These are phyloP conservation scores for Candida khao-thaluensis DNA, from an alignment of 805 yeast genomes.

Conservation along the genomic window DNA sequence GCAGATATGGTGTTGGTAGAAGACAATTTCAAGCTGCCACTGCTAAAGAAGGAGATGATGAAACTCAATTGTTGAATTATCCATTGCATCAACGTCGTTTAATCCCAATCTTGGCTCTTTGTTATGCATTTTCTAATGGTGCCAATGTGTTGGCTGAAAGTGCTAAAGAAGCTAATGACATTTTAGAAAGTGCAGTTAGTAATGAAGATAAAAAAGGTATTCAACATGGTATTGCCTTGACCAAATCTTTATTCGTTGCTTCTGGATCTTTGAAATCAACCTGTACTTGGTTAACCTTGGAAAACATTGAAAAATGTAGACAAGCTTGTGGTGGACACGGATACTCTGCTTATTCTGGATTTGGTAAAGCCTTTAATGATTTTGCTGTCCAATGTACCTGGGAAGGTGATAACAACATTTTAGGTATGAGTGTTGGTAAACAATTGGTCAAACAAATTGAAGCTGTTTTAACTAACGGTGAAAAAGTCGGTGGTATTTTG, in stretches of 20 bases:
- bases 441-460: conserved; percentile 34
- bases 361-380: conserved; percentile 44
- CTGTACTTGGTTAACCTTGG: conserved; percentile 45
- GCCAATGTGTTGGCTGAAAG: conserved; percentile 39
- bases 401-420: conserved; percentile 50
- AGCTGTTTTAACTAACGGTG: conserved; percentile 28
- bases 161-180: conserved; percentile 31
- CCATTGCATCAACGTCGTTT: conserved; percentile 47
- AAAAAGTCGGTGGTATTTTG: conserved; percentile 34
- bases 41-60: conserved; percentile 24
- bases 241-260: conserved; percentile 45
- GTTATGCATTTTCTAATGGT: conserved; percentile 40
- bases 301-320: conserved; percentile 41
- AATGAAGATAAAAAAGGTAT: conserved; percentile 33
- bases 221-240: conserved; percentile 33
- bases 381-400: conserved; percentile 50
- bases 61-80: conserved; percentile 42
- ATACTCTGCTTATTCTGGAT: conserved; percentile 44
- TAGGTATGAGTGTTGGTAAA: conserved; percentile 44
- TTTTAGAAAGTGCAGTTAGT: conserved; percentile 39
- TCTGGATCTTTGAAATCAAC: conserved; percentile 47
- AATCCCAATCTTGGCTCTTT: conserved; percentile 43
- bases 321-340: conserved; percentile 52
- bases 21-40: conserved; percentile 44
- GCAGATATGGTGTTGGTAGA: conserved; percentile 46